Evolutionary conservation across 2,329 filamentous ascomycete species (phyloP).

Genomic region (Xylariomycetidae sp.): DNA sequence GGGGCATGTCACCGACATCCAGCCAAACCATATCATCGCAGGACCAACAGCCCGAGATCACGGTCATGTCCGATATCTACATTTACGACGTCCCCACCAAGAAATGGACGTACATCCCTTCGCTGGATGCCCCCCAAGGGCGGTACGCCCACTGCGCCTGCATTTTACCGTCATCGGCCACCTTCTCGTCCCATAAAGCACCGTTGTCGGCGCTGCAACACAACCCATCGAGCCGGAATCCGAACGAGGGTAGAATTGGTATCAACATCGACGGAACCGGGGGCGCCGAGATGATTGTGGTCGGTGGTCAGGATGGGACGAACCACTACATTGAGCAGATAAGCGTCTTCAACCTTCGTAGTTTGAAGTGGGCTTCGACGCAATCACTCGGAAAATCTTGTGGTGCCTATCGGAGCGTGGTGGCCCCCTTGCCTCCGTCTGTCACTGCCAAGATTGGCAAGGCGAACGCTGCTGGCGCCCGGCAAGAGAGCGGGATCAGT

Average conservation of each 20-base stretch:
- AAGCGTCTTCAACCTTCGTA: slow-evolving; percentile 94
- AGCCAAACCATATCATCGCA: slow-evolving; percentile 41
- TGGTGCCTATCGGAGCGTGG: slow-evolving; percentile 92
- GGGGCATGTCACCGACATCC: slow-evolving; percentile 85
- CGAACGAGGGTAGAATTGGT: slow-evolving; percentile 83
- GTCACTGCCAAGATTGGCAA: slow-evolving; percentile 64
- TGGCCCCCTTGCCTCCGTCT: slow-evolving; percentile 71
- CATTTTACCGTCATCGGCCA: slow-evolving; percentile 80
- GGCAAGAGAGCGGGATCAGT: slow-evolving; percentile 42
- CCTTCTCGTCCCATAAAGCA: slow-evolving; percentile 79
- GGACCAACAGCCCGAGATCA: slow-evolving; percentile 77
- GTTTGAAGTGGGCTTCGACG: slow-evolving; percentile 91
- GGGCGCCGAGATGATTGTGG: slow-evolving; percentile 94
- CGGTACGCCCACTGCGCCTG: slow-evolving; percentile 96
- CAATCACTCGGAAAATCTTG: slow-evolving; percentile 85
- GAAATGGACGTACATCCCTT: slow-evolving; percentile 80
- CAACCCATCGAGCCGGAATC: slow-evolving; percentile 76
- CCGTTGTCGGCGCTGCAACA: slow-evolving; percentile 84
- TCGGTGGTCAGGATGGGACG: slow-evolving; percentile 92
- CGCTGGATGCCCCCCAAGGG: slow-evolving; percentile 80
- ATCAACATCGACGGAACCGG: slow-evolving; percentile 86
- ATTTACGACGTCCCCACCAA: slow-evolving; percentile 83
- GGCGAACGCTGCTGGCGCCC: slow-evolving; percentile 38
- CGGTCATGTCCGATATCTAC: slow-evolving; percentile 97
- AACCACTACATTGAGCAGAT: slow-evolving; percentile 99